These are phyloP conservation scores for Solanum hybrid DNA, from an alignment of 305 asterid genomes.

Conservation along the genomic window DNA sequence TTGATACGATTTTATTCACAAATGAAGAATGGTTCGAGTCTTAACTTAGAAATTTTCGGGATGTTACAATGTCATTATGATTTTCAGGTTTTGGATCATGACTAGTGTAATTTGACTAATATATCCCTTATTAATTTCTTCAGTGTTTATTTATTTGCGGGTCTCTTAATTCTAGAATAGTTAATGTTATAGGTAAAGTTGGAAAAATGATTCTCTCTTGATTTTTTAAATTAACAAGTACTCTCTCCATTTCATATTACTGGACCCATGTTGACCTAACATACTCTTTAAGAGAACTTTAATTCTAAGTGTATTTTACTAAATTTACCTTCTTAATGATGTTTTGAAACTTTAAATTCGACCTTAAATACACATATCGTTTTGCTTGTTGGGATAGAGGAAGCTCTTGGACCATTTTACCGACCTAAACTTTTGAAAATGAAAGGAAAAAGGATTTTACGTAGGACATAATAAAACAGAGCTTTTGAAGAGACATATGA, in stretches of 20 bases:
- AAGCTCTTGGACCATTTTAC: not conserved
- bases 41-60: too few relatives aligned
- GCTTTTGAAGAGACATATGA: not conserved
- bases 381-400: not conserved
- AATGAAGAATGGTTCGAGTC: too few relatives aligned
- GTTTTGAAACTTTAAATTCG: not conserved
- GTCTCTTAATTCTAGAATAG: not conserved
- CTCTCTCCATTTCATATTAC: not conserved
- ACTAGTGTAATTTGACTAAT: not conserved
- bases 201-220: not conserved
- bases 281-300: not conserved
- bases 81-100: not conserved
- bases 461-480: not conserved
- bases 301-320: not conserved
- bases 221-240: too few relatives aligned
- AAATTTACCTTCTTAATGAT: not conserved
- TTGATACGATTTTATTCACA: too few relatives aligned
- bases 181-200: not conserved
- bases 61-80: not conserved
- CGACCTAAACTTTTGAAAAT: not conserved
- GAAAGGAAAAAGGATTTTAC: not conserved
- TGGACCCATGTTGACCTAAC: not conserved
- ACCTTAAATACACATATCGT: not conserved
- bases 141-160: too few relatives aligned
- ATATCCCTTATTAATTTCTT: too few relatives aligned